A percentile compares a stretch with the other conserved stretches of the same genome.
Conservation (phyloP, 192 early-diverging fungal genomes). For the Haplosporangium gracile region DNA sequence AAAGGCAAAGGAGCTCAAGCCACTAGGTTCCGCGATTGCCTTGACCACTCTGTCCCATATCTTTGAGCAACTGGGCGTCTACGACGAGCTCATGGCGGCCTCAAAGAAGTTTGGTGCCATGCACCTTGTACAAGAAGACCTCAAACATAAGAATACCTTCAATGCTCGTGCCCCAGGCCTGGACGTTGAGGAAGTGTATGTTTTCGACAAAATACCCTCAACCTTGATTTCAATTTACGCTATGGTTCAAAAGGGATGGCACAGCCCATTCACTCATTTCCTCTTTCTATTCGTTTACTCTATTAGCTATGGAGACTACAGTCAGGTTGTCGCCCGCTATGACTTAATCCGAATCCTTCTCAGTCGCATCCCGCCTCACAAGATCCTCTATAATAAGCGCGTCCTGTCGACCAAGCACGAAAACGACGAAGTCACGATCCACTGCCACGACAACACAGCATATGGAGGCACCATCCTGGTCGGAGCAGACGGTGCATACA, state of each 20-base stretch:
- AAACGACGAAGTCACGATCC: conserved; percentile 14
- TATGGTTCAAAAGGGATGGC: no score
- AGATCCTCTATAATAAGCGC: conserved; percentile 23
- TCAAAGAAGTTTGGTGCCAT: conserved; percentile 38
- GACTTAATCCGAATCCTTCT: conserved; percentile 25
- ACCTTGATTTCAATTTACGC: neutral
- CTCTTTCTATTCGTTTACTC: neutral
- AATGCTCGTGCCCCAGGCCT: conserved; percentile 1
- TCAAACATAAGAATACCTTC: conserved; percentile 6
- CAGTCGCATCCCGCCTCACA: conserved; percentile 7
- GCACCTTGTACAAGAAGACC: conserved; percentile 21
- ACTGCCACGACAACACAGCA: conserved; percentile 19
- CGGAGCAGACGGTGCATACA: conserved; percentile 40
- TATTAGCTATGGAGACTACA: conserved; percentile 27
- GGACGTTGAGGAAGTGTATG: conserved; percentile 16
- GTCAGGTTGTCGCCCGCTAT: conserved; percentile 7
- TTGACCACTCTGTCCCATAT: conserved; percentile 5
- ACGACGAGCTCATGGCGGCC: conserved; percentile 5
- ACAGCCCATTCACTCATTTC: neutral
- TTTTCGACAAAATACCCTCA: neutral
- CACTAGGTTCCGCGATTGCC: conserved; percentile 29
- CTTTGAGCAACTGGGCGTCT: conserved; percentile 39
- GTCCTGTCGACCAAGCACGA: conserved; percentile 25
- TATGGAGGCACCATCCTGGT: conserved; percentile 27
- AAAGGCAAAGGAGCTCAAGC: conserved; percentile 30